phyloP scores from a whole-genome alignment of 2,329 filamentous ascomycete genomes.

The Cyphellophora europaea region DNA sequence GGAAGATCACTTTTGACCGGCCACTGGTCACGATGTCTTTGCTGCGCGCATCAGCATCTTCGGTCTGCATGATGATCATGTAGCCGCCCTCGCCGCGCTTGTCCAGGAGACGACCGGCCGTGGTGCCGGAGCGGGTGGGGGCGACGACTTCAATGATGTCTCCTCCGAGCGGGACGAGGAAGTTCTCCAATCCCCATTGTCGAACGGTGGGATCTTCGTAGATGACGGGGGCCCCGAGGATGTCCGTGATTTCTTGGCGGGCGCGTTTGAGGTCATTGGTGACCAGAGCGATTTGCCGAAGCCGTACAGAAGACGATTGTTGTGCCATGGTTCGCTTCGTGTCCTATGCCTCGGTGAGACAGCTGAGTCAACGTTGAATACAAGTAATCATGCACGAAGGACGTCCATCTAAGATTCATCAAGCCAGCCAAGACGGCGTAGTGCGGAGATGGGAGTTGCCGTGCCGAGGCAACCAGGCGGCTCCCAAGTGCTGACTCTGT shows the following conservation, averaged over 20 bases:
- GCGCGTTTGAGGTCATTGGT: conserved; percentile 17
- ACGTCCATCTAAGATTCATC: too few relatives aligned
- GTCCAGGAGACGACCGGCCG: conserved; percentile 30
- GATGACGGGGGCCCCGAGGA: conserved; percentile 31
- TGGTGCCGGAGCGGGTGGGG: conserved; percentile 28
- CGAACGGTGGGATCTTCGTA: conserved; percentile 29
- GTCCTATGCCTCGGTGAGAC: too few relatives aligned
- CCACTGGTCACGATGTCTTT: conserved; percentile 27
- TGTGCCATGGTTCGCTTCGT: too few relatives aligned
- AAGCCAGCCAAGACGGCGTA: too few relatives aligned
- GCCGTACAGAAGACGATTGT: too few relatives aligned
- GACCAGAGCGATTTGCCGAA: conserved; percentile 20
- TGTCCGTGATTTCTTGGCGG: conserved; percentile 14
- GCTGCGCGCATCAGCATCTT: conserved; percentile 27
- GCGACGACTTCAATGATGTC: conserved; percentile 33
- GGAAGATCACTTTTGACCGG: conserved; percentile 29
- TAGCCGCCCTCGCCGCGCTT: conserved; percentile 37
- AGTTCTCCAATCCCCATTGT: conserved; percentile 32
- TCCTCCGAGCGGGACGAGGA: conserved; percentile 33
- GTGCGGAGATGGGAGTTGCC: too few relatives aligned
- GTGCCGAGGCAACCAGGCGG: too few relatives aligned
- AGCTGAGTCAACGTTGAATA: too few relatives aligned
- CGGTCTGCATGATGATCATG: conserved; percentile 41
- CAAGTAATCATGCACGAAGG: too few relatives aligned
- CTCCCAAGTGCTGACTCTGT: too few relatives aligned